These are phyloP conservation scores for Xylaria sp. DNA, from an alignment of 2,329 filamentous ascomycete genomes.

Conservation along the genomic window DNA sequence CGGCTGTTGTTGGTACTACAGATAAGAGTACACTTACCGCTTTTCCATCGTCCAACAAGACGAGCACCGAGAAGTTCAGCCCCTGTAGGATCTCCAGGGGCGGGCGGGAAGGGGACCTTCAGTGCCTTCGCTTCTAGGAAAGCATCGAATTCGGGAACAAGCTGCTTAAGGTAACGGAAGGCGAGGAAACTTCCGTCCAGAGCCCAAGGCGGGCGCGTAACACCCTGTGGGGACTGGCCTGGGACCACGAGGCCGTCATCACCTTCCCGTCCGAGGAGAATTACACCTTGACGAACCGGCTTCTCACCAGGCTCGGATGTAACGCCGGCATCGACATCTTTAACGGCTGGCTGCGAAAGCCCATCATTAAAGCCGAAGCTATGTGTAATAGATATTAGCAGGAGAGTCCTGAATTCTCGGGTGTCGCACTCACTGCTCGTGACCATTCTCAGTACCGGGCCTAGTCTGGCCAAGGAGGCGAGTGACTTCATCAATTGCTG, in stretches of 20 bases:
- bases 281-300: constrained; percentile 50
- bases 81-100: constrained; percentile 40
- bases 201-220: constrained; percentile 52
- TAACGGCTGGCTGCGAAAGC: constrained; percentile 54
- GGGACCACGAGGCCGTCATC: constrained; percentile 42
- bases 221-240: background rate
- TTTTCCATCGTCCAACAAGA: constrained; percentile 58
- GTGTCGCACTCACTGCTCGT: constrained; percentile 51
- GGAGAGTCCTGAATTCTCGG: background rate
- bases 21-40: constrained; percentile 24
- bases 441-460: constrained; percentile 50
- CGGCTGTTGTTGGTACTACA: background rate
- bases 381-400: background rate
- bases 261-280: constrained; percentile 53
- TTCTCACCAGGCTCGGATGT: constrained; percentile 39
- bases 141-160: constrained; percentile 57
- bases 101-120: constrained; percentile 6
- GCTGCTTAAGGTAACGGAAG: constrained; percentile 57
- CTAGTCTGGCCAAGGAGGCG: constrained; percentile 50
- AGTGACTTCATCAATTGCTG: constrained; percentile 48
- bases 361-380: constrained; percentile 58
- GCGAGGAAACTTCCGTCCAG: constrained; percentile 58
- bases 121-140: constrained; percentile 49
- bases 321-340: constrained; percentile 46
- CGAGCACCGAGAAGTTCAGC: constrained; percentile 55